Evolutionary conservation across 352 stramenopile species (phyloP).

Genomic region (Plasmopara muralis): DNA sequence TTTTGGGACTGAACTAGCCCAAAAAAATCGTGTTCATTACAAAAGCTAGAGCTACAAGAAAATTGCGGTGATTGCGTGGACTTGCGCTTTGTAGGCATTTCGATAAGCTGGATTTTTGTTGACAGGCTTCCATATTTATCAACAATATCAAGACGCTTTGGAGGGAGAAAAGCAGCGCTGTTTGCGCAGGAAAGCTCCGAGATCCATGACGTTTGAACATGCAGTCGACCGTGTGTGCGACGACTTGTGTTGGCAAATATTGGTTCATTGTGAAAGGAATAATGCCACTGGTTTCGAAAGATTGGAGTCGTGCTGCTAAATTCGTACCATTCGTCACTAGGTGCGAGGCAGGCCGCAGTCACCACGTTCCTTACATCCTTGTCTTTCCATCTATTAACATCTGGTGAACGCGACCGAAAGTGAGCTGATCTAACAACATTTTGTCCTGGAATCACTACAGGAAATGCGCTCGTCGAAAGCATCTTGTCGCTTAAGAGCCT

Average conservation of each 20-base stretch:
- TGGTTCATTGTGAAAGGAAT: slow-evolving; percentile 50
- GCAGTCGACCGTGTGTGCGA: slow-evolving; percentile 40
- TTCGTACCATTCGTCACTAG: slow-evolving; percentile 66
- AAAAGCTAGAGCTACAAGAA: slow-evolving; percentile 31
- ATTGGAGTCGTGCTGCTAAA: slow-evolving; percentile 52
- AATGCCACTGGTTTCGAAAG: slow-evolving; percentile 37
- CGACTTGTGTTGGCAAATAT: slow-evolving; percentile 35
- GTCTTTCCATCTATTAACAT: slow-evolving; percentile 6
- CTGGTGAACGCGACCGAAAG: slow-evolving; percentile 1
- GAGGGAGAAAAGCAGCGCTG: slow-evolving; percentile 17
- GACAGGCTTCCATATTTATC: slow-evolving; percentile 4
- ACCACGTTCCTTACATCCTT: slow-evolving; percentile 12
- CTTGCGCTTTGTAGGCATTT: slow-evolving; percentile 10
- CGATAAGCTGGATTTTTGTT: slow-evolving; percentile 17
- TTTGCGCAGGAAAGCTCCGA: background rate
- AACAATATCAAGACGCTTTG: slow-evolving; percentile 19
- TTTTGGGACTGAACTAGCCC: slow-evolving; percentile 33
- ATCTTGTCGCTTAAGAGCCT: slow-evolving; percentile 25
- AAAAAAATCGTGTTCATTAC: slow-evolving; percentile 59
- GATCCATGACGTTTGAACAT: slow-evolving; percentile 40
- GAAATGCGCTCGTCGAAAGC: slow-evolving; percentile 44
- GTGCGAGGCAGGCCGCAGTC: slow-evolving; percentile 36
- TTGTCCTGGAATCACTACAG: slow-evolving; percentile 45
- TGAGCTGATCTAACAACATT: slow-evolving; percentile 11
- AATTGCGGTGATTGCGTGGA: slow-evolving; percentile 15